A percentile compares a stretch with the other conserved stretches of the same genome.
Conservation (phyloP, 1,284 basidiomycete species). For the Phellopilus nigrolimitatus region DNA sequence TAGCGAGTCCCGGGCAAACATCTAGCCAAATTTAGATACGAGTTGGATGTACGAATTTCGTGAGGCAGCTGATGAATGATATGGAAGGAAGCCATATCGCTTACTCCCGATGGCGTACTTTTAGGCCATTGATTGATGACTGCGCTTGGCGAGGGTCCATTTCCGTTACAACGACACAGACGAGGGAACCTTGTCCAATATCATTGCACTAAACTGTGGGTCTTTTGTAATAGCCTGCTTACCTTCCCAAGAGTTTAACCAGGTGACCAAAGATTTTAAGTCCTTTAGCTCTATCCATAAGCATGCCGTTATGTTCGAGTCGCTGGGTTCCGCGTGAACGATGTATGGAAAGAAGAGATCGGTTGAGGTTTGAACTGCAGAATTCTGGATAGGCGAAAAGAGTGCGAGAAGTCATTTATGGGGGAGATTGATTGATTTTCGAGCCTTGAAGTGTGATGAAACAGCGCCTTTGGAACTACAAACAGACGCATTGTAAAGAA, state of each 20-base stretch:
- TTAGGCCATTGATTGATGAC: constrained; percentile 22
- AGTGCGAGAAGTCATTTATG: constrained; percentile 24
- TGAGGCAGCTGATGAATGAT: constrained; percentile 40
- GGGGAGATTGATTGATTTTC: constrained; percentile 18
- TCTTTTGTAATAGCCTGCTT: constrained; percentile 11
- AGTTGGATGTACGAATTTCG: constrained; percentile 42
- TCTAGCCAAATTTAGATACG: constrained; percentile 58
- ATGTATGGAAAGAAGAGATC: constrained; percentile 27
- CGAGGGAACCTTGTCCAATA: constrained; percentile 35
- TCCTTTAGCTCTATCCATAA: constrained; percentile 42
- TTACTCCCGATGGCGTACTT: constrained; percentile 25
- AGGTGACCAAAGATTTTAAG: constrained; percentile 32
- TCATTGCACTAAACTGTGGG: background rate
- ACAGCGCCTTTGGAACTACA: background rate
- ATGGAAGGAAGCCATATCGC: constrained; percentile 40
- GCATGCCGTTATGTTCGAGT: constrained; percentile 41
- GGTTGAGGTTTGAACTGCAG: constrained; percentile 27
- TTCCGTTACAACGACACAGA: constrained; percentile 48
- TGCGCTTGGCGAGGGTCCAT: constrained; percentile 29
- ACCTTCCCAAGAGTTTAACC: constrained; percentile 49
- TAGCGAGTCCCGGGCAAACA: constrained; percentile 47
- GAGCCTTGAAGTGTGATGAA: constrained; percentile 23
- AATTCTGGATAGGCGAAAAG: constrained; percentile 29
- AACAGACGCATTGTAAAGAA: constrained; percentile 32
- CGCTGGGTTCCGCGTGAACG: constrained; percentile 20